phyloP scores from a whole-genome alignment of 768 basidiomycete species.

The Pleurotus sapidus region DNA sequence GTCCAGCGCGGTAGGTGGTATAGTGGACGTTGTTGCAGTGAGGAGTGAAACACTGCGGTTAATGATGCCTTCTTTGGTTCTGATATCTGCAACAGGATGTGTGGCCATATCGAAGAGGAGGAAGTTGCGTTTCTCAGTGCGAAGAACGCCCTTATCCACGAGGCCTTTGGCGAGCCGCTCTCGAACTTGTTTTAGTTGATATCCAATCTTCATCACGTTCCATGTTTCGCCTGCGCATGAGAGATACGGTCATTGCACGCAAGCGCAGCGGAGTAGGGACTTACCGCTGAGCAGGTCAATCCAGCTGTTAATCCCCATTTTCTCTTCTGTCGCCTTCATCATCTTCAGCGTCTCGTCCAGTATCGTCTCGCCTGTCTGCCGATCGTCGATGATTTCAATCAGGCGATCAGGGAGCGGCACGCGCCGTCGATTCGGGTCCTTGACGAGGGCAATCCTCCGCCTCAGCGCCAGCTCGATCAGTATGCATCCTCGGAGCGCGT shows the following conservation, averaged over 20 bases:
- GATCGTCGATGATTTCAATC: constrained; percentile 89
- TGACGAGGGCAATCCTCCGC: constrained; percentile 86
- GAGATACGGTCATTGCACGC: too few relatives aligned
- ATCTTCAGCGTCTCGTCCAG: constrained; percentile 94
- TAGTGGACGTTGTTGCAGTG: constrained; percentile 76
- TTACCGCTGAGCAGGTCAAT: constrained; percentile 91
- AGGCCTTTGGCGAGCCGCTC: constrained; percentile 96
- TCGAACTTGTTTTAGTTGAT: constrained; percentile 97
- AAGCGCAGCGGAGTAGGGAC: constrained; percentile 23
- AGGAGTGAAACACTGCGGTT: constrained; percentile 73
- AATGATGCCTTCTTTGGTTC: constrained; percentile 85
- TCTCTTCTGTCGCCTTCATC: constrained; percentile 87
- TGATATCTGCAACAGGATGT: constrained; percentile 92
- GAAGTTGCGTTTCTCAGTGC: constrained; percentile 98
- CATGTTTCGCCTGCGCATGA: constrained; percentile 83
- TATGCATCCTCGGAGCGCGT: constrained; percentile 97
- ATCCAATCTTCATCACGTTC: constrained; percentile 99
- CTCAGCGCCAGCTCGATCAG: constrained; percentile 96
- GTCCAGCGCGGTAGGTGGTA: constrained; percentile 73
- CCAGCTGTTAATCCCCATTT: constrained; percentile 86
- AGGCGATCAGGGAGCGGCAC: constrained; percentile 77
- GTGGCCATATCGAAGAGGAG: constrained; percentile 99
- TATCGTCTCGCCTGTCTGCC: constrained; percentile 93
- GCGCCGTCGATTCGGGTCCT: constrained; percentile 75
- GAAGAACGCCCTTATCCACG: constrained; percentile 98